Conservation (phyloP, 2,329 filamentous ascomycete species). For the Penicillium digitatum region DNA sequence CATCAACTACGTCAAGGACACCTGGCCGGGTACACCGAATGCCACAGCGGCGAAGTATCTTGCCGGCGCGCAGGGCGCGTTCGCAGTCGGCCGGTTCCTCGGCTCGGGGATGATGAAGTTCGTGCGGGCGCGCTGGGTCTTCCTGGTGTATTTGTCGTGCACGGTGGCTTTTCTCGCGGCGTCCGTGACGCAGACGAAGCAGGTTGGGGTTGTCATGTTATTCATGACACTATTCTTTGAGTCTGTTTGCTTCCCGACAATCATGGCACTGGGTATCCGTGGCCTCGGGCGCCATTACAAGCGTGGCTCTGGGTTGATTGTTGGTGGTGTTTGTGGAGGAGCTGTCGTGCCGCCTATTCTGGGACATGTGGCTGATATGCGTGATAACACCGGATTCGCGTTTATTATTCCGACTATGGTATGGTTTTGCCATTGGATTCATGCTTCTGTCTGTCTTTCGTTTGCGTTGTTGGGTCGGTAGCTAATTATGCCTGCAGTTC, state of each 20-base stretch:
- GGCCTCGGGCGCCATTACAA: conserved; percentile 74
- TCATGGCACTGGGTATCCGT: conserved; percentile 73
- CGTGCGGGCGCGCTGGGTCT: conserved; percentile 63
- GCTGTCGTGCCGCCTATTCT: conserved; percentile 70
- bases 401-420: conserved; percentile 62
- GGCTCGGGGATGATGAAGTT: conserved; percentile 65
- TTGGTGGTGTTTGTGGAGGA: conserved; percentile 68
- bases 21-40: conserved; percentile 52
- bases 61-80: conserved; percentile 69
- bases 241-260: conserved; percentile 75
- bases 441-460: conserved; percentile 24
- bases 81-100: conserved; percentile 67
- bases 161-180: conserved; percentile 59
- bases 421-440: conserved; percentile 27
- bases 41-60: conserved; percentile 63
- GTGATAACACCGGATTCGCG: conserved; percentile 57
- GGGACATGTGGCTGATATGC: conserved; percentile 62
- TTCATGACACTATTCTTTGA: conserved; percentile 75
- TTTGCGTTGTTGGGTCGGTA: conserved; percentile 22
- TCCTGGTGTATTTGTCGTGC: conserved; percentile 63
- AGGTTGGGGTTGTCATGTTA: conserved; percentile 54
- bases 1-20: conserved; percentile 68
- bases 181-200: conserved; percentile 46
- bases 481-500: conserved; percentile 37
- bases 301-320: conserved; percentile 68